Conservation (phyloP, 257 asterid genomes). For the Mentha longifolia region DNA sequence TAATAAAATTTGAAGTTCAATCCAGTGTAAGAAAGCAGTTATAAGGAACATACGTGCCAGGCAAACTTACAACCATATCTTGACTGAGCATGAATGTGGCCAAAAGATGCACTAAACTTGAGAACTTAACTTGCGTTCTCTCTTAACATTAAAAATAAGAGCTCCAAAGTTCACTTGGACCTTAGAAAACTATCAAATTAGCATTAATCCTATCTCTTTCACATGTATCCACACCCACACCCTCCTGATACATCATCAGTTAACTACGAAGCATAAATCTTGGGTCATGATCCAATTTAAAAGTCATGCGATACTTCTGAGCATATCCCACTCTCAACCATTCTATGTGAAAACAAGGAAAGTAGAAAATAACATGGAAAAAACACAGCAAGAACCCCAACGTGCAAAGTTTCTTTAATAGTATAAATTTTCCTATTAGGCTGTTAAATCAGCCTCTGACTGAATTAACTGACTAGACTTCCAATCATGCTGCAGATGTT, state of each 20-base stretch:
- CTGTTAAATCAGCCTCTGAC: not conserved
- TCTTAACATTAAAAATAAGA: not conserved
- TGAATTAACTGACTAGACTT: not conserved
- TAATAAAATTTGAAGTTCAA: not conserved
- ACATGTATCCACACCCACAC: not conserved
- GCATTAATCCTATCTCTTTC: not conserved
- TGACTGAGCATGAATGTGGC: not conserved
- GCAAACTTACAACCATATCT: not conserved
- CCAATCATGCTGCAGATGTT: not conserved
- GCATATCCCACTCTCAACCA: not conserved
- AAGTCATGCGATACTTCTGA: slow-evolving; percentile 1
- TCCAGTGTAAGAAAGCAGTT: not conserved
- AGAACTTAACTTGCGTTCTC: not conserved
- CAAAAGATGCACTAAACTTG: not conserved
- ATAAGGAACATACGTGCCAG: not conserved
- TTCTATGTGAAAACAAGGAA: not conserved
- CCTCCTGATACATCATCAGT: slow-evolving; percentile 1
- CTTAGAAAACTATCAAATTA: not conserved
- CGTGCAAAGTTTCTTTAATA: not conserved
- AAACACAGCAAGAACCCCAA: not conserved
- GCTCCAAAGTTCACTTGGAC: not conserved
- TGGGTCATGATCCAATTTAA: not conserved
- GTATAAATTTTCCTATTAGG: not conserved
- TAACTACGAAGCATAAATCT: not conserved
- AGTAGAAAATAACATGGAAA: not conserved